Evolutionary conservation across 441 rosid genomes (phyloP).

Genomic region (Gossypium gossypioides): DNA sequence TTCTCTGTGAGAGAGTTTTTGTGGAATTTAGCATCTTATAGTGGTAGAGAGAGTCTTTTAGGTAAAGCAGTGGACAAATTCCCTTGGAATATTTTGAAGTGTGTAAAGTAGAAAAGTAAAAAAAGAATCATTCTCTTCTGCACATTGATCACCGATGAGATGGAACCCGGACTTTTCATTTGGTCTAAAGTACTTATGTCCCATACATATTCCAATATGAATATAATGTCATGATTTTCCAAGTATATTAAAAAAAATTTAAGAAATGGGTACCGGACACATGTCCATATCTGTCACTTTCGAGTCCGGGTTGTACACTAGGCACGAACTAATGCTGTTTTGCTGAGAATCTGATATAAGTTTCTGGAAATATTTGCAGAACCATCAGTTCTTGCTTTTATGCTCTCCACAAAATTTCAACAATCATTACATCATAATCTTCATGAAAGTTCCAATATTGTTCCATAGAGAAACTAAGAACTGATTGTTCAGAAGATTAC

Average conservation of each 20-base stretch:
- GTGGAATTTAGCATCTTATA: slow-evolving; percentile 21
- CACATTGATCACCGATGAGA: not conserved
- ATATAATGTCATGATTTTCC: not conserved
- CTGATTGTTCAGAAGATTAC: not conserved
- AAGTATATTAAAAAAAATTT: not conserved
- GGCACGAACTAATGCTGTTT: not conserved
- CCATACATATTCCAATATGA: not conserved
- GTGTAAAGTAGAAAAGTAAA: slow-evolving; percentile 26
- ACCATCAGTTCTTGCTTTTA: not conserved
- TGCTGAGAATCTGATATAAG: not conserved
- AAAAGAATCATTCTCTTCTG: slow-evolving; percentile 31
- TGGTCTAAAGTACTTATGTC: not conserved
- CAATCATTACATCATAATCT: not conserved
- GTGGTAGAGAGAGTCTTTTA: slow-evolving; percentile 14
- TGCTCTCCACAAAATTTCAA: not conserved
- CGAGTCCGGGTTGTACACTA: not conserved
- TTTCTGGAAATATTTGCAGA: not conserved
- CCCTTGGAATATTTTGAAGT: slow-evolving; percentile 41
- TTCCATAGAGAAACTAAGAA: not conserved
- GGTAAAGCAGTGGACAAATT: slow-evolving; percentile 34
- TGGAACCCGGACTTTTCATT: not conserved
- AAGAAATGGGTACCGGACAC: not conserved
- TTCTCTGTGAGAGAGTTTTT: slow-evolving; percentile 6
- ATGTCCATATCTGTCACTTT: not conserved
- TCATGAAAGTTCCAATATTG: not conserved